These are phyloP conservation scores for Erucastrum elatum DNA, from an alignment of 345 rosid genomes.

Conservation along the genomic window DNA sequence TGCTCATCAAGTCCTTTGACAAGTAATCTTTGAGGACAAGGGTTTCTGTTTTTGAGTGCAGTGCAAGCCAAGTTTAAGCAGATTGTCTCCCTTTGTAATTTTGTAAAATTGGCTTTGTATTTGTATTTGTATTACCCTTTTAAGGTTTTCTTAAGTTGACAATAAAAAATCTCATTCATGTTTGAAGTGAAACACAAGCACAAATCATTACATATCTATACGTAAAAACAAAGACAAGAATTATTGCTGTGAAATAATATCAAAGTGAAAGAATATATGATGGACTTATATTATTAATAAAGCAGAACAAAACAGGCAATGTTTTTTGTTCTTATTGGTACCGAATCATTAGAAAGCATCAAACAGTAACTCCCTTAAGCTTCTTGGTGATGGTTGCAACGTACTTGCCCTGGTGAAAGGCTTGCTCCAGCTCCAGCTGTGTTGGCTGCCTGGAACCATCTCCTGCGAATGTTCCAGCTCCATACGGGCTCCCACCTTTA, in stretches of 20 bases:
- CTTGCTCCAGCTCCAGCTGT: conserved; percentile 77
- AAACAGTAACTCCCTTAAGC: conserved; percentile 64
- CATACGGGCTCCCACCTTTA: conserved; percentile 96
- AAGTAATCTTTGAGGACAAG: background rate
- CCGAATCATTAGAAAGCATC: background rate
- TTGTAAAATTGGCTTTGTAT: background rate
- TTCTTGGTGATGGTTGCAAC: conserved; percentile 82
- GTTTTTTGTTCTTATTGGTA: conserved; percentile 2
- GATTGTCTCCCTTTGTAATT: background rate
- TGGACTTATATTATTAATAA: background rate
- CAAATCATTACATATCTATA: conserved; percentile 33
- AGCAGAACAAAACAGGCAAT: conserved; percentile 20
- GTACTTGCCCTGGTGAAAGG: conserved; percentile 97
- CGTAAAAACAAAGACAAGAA: conserved; percentile 32
- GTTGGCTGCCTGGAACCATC: conserved; percentile 90
- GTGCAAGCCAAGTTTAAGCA: background rate
- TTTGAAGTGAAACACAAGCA: conserved; percentile 31
- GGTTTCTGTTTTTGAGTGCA: background rate
- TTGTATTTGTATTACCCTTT: background rate
- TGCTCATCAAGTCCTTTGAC: conserved; percentile 8
- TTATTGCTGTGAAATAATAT: conserved; percentile 29
- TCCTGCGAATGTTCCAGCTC: conserved; percentile 92
- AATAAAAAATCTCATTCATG: background rate
- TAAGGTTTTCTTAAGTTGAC: background rate
- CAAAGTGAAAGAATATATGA: conserved; percentile 27